Percentiles rank a stretch among this genome's conserved stretches.
Evolutionary conservation across 2,329 filamentous ascomycete species (phyloP).

Genomic region (Zymoseptoria tritici): DNA sequence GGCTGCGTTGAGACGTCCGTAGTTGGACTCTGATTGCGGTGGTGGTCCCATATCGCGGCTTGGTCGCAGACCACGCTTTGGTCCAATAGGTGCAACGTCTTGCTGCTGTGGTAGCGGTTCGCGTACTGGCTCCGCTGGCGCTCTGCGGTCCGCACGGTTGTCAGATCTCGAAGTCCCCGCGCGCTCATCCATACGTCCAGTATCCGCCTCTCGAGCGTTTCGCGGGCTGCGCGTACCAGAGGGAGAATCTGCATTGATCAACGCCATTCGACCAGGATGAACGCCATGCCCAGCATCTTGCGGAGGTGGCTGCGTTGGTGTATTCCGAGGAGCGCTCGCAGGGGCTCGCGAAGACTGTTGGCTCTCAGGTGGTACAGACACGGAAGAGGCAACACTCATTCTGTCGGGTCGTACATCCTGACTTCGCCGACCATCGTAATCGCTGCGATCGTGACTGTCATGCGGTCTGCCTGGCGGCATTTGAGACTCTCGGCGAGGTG

Average conservation of each 20-base stretch:
- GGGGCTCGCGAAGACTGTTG: constrained; percentile 5
- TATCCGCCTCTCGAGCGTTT: constrained; percentile 21
- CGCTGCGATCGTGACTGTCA: constrained; percentile 11
- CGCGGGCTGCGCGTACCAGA: constrained; percentile 4
- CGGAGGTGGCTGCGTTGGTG: constrained; percentile 3
- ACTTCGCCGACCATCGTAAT: constrained; percentile 6
- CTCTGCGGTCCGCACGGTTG: constrained; percentile 29
- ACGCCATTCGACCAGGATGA: constrained; percentile 38
- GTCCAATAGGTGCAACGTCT: constrained; percentile 45
- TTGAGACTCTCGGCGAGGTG: constrained; percentile 11
- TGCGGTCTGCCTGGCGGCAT: constrained; percentile 7
- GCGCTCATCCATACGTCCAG: constrained; percentile 10
- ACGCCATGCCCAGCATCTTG: constrained; percentile 20
- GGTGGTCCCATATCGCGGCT: constrained; percentile 32
- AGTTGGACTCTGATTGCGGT: constrained; percentile 40
- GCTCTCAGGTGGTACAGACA: constrained; percentile 8
- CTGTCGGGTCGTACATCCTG: constrained; percentile 15
- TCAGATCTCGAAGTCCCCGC: constrained; percentile 19
- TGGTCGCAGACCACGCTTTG: constrained; percentile 46
- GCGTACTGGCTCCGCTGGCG: constrained; percentile 15
- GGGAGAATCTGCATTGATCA: constrained; percentile 28
- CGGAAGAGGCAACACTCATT: constrained; percentile 13
- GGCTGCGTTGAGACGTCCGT: constrained; percentile 42
- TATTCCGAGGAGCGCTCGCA: neutral
- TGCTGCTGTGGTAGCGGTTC: constrained; percentile 26